Conservation (phyloP, 2,329 filamentous ascomycete genomes). For the Cladorrhinum sp. region DNA sequence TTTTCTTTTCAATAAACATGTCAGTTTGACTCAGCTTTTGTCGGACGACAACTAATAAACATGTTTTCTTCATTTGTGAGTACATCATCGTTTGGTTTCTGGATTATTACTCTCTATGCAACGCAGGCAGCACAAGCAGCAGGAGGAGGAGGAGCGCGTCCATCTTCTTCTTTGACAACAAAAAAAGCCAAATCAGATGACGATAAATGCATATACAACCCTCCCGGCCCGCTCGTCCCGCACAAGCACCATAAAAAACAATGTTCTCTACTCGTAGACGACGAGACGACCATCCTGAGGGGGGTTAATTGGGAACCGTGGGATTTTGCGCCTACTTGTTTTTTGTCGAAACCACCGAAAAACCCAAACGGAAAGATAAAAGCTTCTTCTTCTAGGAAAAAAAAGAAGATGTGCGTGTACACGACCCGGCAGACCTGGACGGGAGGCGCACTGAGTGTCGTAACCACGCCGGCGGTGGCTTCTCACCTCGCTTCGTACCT, state of each 20-base stretch:
- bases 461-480: slow-evolving; percentile 13
- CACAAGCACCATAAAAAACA: not conserved
- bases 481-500: slow-evolving; percentile 4
- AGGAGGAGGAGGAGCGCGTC: no score
- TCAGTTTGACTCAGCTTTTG: no score
- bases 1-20: no score
- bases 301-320: slow-evolving; percentile 7
- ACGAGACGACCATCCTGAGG: slow-evolving; percentile 4
- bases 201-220: slow-evolving; percentile 15
- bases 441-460: slow-evolving; percentile 10
- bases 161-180: not conserved
- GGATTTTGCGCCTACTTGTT: slow-evolving; percentile 12
- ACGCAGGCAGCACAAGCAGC: not conserved
- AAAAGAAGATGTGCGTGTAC: slow-evolving; percentile 15
- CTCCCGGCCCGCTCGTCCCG: slow-evolving; percentile 2
- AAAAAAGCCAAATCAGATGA: not conserved
- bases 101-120: not conserved
- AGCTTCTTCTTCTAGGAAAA: no score
- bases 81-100: not conserved
- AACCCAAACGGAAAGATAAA: not conserved
- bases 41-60: not conserved
- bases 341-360: not conserved
- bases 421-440: slow-evolving; percentile 7
- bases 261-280: slow-evolving; percentile 12
- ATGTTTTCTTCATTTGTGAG: not conserved